Base-by-base conservation (phyloP, 176 grass and related monocot genomes). In the Otatea glauca region DNA sequence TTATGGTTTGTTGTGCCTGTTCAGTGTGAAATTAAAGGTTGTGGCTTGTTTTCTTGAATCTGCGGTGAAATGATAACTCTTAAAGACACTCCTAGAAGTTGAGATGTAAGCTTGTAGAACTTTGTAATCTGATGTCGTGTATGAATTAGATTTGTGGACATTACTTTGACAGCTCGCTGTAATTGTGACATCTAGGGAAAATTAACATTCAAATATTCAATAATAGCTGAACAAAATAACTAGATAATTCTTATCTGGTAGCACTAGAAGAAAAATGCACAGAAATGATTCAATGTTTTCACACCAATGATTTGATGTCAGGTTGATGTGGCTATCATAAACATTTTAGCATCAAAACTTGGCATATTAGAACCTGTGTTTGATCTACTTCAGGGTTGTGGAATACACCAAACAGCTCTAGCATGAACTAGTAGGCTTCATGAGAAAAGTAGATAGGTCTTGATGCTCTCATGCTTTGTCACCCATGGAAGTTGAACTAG, bases 41-140 rank as follows among this genome's bases (percentile, higher is more conserved):
- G 29, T 29, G 29, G 29, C 29, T 29, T 29, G 29, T 29, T 29
- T 29, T 29, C 29, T 1, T 29, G 29, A 29, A 29, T 29, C 1
- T 29, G 29, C 29, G 29, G 29, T 29, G 29, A 29, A 1, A 29
- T 29, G 29, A 29, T 29, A 89, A 94, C 90, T 94, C 89, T 94
- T 55, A 94, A 81, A 79, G 92, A 82, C 34, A 94, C 84, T 56
- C 89, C 92, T 89, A 89, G 92, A 8, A 94, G 92, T 65, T 94
- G 92, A 73, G 89, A 94, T 74, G 89, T 94, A 62, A 94, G 92
- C 81, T 90, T 84, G 79, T 94, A 94, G 38, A 94, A 94, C 72
- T 94, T 94, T 91, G 92, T 94, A 58, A 94, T 91, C 81, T 94
- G 92, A 87, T 94, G 92, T 81, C 92, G 79, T 17, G 92, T 94